Evolutionary conservation across 768 basidiomycete genomes (phyloP).

Genomic region (Boletus huronensis): DNA sequence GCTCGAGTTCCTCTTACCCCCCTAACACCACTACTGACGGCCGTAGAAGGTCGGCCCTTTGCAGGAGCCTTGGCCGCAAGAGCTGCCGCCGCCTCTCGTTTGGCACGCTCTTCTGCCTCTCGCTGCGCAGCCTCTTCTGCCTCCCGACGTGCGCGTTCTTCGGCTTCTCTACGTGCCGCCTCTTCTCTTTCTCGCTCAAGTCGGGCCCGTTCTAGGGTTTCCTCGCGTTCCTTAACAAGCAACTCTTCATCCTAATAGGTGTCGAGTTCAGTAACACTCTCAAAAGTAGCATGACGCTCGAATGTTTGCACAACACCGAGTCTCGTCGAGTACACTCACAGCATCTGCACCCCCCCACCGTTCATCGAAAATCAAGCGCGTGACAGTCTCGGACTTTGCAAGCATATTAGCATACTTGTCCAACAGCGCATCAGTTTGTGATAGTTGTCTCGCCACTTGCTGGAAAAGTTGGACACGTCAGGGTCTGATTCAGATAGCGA

Average conservation of each 20-base stretch:
- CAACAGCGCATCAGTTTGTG: conserved; percentile 68
- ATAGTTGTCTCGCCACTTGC: conserved; percentile 65
- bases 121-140: conserved; percentile 35
- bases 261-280: background rate
- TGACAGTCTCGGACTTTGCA: conserved; percentile 63
- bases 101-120: conserved; percentile 48
- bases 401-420: conserved; percentile 73
- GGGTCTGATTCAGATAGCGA: background rate
- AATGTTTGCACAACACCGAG: background rate
- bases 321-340: conserved; percentile 39
- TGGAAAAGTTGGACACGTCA: conserved; percentile 23
- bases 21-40: conserved; percentile 54
- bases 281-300: background rate
- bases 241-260: conserved; percentile 53
- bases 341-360: conserved; percentile 71
- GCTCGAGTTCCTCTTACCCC: conserved; percentile 73
- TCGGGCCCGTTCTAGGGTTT: conserved; percentile 25
- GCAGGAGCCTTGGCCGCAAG: conserved; percentile 22
- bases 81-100: conserved; percentile 46
- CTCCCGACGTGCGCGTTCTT: conserved; percentile 31
- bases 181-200: conserved; percentile 37
- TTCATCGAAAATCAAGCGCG: conserved; percentile 72
- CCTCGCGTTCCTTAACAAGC: conserved; percentile 43
- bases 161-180: conserved; percentile 40
- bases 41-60: conserved; percentile 43